phyloP scores from a whole-genome alignment of 805 yeast species.

The Starmerella bacillaris region DNA sequence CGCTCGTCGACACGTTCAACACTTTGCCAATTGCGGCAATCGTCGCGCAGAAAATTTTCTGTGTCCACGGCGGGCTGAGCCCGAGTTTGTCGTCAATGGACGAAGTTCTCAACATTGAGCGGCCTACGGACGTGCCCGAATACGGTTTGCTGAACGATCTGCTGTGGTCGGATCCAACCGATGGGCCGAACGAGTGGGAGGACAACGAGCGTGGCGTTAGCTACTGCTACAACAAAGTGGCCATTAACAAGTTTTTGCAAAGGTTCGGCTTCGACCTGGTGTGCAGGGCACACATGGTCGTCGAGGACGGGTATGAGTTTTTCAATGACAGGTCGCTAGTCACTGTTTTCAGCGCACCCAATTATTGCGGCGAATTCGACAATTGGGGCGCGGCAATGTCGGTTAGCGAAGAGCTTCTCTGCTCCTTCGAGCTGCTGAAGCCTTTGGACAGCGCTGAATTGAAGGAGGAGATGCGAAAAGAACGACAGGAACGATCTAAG shows the following conservation, averaged over 20 bases:
- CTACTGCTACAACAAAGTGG: conserved; percentile 61
- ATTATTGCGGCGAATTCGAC: conserved; percentile 69
- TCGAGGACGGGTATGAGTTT: conserved; percentile 63
- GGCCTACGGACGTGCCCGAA: conserved; percentile 80
- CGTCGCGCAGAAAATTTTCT: conserved; percentile 86
- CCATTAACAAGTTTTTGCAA: conserved; percentile 56
- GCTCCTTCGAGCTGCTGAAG: conserved; percentile 83
- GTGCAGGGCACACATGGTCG: conserved; percentile 79
- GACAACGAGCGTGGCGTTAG: conserved; percentile 75
- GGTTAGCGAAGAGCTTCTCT: conserved; percentile 76
- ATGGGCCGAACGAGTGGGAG: conserved; percentile 69
- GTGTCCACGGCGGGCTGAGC: conserved; percentile 71
- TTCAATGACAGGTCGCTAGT: conserved; percentile 55
- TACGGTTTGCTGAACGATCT: conserved; percentile 61
- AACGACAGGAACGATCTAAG: conserved; percentile 67
- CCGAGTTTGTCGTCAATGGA: conserved; percentile 59
- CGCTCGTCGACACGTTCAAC: conserved; percentile 85
- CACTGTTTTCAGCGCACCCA: conserved; percentile 59
- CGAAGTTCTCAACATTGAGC: conserved; percentile 52
- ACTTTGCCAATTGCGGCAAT: conserved; percentile 90
- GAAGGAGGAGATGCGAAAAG: conserved; percentile 69
- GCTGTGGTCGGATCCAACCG: conserved; percentile 76
- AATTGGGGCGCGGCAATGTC: conserved; percentile 99
- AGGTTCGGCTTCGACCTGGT: conserved; percentile 66
- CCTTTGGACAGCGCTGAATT: conserved; percentile 86